Percentiles rank a stretch among this genome's conserved stretches.
Evolutionary conservation across 306 rosid species (phyloP).

Genomic region (Fagus crenata): DNA sequence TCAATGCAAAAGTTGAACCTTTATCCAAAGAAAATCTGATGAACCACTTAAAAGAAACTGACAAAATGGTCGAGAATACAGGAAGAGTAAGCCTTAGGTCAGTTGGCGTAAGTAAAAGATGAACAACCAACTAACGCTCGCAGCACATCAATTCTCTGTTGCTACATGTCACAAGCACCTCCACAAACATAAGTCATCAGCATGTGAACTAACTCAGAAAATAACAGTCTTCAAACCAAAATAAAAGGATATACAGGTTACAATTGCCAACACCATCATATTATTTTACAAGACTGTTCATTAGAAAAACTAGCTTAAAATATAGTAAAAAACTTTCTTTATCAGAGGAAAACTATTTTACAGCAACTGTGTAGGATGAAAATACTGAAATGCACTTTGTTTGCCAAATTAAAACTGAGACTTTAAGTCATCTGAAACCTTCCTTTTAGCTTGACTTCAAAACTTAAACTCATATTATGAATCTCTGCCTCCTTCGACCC

Average conservation of each 20-base stretch:
- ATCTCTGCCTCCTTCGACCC: constrained; percentile 45
- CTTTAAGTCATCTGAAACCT: not conserved
- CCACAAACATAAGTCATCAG: not conserved
- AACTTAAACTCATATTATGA: constrained; percentile 37
- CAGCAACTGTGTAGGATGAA: not conserved
- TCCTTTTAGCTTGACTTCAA: constrained; percentile 13
- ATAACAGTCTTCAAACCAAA: not conserved
- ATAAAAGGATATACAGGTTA: not conserved
- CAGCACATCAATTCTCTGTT: no score
- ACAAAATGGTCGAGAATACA: no score
- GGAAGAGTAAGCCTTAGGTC: no score
- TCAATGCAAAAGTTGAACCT: no score
- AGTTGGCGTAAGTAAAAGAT: no score
- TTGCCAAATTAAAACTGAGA: not conserved
- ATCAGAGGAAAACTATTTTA: not conserved
- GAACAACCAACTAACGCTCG: no score
- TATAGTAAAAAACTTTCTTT: not conserved
- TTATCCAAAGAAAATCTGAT: no score
- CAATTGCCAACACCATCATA: not conserved
- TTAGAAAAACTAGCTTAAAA: not conserved
- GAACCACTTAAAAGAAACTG: no score
- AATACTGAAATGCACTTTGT: not conserved
- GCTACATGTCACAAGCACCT: no score
- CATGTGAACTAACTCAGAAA: not conserved
- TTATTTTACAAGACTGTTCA: not conserved